phyloP scores from a whole-genome alignment of 768 basidiomycete genomes.

The Boletus rex-veris region DNA sequence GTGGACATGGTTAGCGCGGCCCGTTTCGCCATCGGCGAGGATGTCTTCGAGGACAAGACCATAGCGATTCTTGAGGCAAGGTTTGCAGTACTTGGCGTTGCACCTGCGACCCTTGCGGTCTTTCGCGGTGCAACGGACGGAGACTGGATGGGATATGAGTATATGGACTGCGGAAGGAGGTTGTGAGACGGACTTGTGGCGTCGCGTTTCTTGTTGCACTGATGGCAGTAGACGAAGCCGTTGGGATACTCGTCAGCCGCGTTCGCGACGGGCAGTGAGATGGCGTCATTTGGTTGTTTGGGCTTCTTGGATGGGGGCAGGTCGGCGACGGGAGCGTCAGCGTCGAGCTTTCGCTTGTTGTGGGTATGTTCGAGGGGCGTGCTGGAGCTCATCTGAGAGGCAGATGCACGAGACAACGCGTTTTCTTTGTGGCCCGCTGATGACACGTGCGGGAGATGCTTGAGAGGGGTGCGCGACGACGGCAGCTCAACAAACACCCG shows the following conservation, averaged over 20 bases:
- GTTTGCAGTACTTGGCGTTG: conserved; percentile 55
- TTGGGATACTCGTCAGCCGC: conserved; percentile 32
- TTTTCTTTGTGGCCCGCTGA: conserved; percentile 44
- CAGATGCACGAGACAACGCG: conserved; percentile 37
- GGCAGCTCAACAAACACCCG: conserved; percentile 63
- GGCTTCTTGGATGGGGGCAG: conserved; percentile 19
- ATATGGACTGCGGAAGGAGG: background rate
- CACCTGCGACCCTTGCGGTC: conserved; percentile 42
- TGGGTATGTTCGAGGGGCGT: conserved; percentile 28
- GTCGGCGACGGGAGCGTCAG: conserved; percentile 12
- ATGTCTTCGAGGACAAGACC: conserved; percentile 41
- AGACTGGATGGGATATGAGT: conserved; percentile 23
- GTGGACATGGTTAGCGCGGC: conserved; percentile 26
- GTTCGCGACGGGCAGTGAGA: conserved; percentile 16
- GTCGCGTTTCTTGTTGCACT: conserved; percentile 64
- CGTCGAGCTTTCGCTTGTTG: conserved; percentile 51
- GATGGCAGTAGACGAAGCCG: conserved; percentile 61
- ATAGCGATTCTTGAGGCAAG: conserved; percentile 69
- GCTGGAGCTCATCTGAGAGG: conserved; percentile 30
- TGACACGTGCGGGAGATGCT: conserved; percentile 26
- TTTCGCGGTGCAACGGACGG: conserved; percentile 38
- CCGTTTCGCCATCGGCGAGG: conserved; percentile 35
- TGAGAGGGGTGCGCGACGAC: conserved; percentile 24
- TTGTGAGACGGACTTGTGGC: conserved; percentile 38
- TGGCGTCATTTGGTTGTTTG: conserved; percentile 29